Percentiles rank a stretch among this genome's conserved stretches.
phyloP scores from a whole-genome alignment of 75 land plant species.

The Chamaecyparis obtusa region DNA sequence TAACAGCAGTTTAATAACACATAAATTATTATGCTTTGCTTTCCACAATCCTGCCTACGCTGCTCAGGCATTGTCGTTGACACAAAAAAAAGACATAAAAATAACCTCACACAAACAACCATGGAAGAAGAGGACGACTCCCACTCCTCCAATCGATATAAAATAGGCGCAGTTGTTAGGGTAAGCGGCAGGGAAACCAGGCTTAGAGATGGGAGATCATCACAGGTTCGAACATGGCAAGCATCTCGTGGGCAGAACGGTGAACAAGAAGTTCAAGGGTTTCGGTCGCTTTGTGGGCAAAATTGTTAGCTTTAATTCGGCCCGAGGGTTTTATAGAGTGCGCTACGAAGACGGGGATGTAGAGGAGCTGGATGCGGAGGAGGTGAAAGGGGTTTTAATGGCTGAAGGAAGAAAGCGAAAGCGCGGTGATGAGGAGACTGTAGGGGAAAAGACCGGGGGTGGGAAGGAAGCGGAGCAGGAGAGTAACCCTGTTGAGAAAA shows the following conservation, averaged over 20 bases:
- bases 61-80: background rate
- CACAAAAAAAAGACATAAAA: background rate
- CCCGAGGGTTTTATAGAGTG: slow-evolving; percentile 44
- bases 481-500: too few species aligned
- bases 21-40: background rate
- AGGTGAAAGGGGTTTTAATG: slow-evolving; percentile 28
- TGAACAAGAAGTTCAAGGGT: slow-evolving; percentile 46
- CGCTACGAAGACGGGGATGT: slow-evolving; percentile 72
- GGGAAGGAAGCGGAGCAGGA: background rate
- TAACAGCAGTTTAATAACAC: background rate
- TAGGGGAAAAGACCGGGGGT: slow-evolving; percentile 13
- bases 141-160: background rate
- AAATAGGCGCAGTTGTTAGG: background rate
- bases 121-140: background rate
- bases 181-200: background rate
- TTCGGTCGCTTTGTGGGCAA: slow-evolving; percentile 46
- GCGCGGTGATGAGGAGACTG: background rate
- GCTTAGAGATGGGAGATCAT: slow-evolving; percentile 1
- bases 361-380: slow-evolving; percentile 52
- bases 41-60: background rate
- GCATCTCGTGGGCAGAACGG: slow-evolving; percentile 54
- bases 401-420: background rate
- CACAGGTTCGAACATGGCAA: slow-evolving; percentile 11
- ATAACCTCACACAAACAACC: background rate
- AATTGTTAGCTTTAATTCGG: slow-evolving; percentile 46